Percentiles rank a stretch among this genome's conserved stretches.
phyloP scores from a whole-genome alignment of 495 filamentous ascomycete species.

The Podospora anserina region DNA sequence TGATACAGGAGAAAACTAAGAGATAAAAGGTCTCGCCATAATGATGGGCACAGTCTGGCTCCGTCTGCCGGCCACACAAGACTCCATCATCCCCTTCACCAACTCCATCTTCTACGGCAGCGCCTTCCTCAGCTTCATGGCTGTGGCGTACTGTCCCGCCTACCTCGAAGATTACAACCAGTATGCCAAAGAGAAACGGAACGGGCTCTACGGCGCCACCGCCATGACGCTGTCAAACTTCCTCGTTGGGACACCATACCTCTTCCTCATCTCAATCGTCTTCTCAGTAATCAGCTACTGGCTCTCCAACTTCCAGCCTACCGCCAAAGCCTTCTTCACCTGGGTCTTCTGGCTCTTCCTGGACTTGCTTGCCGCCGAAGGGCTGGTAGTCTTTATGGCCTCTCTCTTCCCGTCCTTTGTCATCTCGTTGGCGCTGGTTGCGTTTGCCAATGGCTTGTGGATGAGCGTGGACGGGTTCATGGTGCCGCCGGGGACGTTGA shows the following conservation, averaged over 20 bases:
- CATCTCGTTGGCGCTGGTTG: constrained; percentile 67
- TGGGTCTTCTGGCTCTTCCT: constrained; percentile 87
- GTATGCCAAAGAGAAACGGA: constrained; percentile 74
- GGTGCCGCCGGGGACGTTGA: constrained; percentile 64
- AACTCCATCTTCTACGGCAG: constrained; percentile 70
- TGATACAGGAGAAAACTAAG: constrained; percentile 15
- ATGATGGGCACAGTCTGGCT: constrained; percentile 90
- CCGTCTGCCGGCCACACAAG: constrained; percentile 59
- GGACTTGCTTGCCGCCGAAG: constrained; percentile 76
- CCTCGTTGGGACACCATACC: constrained; percentile 72
- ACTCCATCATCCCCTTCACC: constrained; percentile 70
- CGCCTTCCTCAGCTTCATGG: constrained; percentile 92
- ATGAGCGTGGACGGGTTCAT: constrained; percentile 82
- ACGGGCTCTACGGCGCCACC: constrained; percentile 72
- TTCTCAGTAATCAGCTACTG: constrained; percentile 76
- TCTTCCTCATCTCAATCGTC: constrained; percentile 70
- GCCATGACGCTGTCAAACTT: constrained; percentile 76
- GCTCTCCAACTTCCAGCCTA: constrained; percentile 71
- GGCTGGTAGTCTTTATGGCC: constrained; percentile 71
- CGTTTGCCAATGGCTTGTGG: constrained; percentile 83
- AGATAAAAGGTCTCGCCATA: constrained; percentile 56
- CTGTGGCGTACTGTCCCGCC: constrained; percentile 77
- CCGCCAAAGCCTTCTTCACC: constrained; percentile 63
- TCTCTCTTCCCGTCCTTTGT: constrained; percentile 75
- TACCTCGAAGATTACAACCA: constrained; percentile 74